Evolutionary conservation across 2,329 filamentous ascomycete genomes (phyloP).

Genomic region (Fusarium beomiforme): DNA sequence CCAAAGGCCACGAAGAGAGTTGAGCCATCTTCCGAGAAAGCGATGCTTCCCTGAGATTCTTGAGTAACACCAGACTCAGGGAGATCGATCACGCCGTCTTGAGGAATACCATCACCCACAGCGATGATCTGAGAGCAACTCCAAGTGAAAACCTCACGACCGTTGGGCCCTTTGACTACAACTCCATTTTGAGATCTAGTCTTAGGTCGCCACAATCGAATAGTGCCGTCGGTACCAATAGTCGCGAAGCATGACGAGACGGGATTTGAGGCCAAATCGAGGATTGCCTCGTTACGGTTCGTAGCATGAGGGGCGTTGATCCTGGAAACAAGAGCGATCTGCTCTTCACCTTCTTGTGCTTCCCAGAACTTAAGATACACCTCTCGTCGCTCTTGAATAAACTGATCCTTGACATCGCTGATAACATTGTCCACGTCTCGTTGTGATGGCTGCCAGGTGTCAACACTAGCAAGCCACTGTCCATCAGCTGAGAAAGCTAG

Average conservation of each 20-base stretch:
- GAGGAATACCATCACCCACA: constrained; percentile 61
- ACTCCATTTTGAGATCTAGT: constrained; percentile 75
- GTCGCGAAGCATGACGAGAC: constrained; percentile 80
- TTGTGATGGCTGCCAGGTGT: constrained; percentile 84
- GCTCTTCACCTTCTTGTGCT: constrained; percentile 63
- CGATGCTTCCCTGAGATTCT: constrained; percentile 69
- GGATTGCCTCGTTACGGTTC: constrained; percentile 65
- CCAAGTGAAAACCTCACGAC: constrained; percentile 77
- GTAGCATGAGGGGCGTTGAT: constrained; percentile 84
- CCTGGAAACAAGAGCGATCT: constrained; percentile 81
- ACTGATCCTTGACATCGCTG: constrained; percentile 53
- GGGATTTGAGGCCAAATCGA: constrained; percentile 79
- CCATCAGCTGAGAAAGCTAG: constrained; percentile 83
- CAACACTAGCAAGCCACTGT: constrained; percentile 88
- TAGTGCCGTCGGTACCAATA: constrained; percentile 80
- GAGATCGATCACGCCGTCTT: constrained; percentile 49
- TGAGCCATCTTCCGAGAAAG: constrained; percentile 87
- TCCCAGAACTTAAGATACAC: constrained; percentile 93
- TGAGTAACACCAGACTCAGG: constrained; percentile 42
- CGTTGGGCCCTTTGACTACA: constrained; percentile 66
- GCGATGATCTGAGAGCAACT: constrained; percentile 69
- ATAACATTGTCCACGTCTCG: constrained; percentile 68
- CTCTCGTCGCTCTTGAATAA: constrained; percentile 69
- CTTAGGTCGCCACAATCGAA: constrained; percentile 85
- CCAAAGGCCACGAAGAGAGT: constrained; percentile 76